Evolutionary conservation across 805 yeast genomes (phyloP), one percentile per base, ranked within the genome.

Genomic region (Phaffomyces opuntiae): DNA sequence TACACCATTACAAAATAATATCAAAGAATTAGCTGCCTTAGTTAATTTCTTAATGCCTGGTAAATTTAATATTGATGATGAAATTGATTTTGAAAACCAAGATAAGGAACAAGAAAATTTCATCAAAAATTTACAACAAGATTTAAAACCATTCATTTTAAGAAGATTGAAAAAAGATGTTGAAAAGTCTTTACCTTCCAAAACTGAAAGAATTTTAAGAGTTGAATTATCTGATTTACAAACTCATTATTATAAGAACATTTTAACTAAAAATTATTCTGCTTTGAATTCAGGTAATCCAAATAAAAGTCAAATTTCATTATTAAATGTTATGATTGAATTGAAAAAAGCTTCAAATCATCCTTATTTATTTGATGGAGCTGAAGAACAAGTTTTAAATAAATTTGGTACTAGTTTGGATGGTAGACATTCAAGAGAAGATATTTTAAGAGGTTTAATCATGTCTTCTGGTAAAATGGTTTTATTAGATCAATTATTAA

Each of bases 381-480:
- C 96, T 2, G 99, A 93, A 65, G 85, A 83, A 27, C 76, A 83
- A 47, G 88, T 93, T 32, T 67, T 84, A 49, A 69, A 81, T 13
- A 81, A 81, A 49, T 81, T 81, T 32, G 83, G 82, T 19, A 75
- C 75, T 37, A 25, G 46, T 45, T 72, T 74, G 36, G 61, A 63
- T 37, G 66, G 39, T 12, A 42, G 53, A 33, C 64, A 67, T 24
- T 73, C 89, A 1, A 75, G 96, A 49, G 97, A 91, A 55, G 87
- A 81, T 53, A 74, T 85, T 19, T 67, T 93, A 36, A 80, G 89
- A 60, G 99, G 99, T 14, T 70, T 93, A 71, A 87, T 93, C 53
- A 93, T 93, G 99, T 87, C 95, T 16, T 87, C 96, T 8, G 99
- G 99, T 57, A 93, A 93, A 62, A 93, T 93, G 99, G 99, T 93